Evolutionary conservation across 352 stramenopile species (phyloP).

Genomic region (Phytophthora uliginosa): DNA sequence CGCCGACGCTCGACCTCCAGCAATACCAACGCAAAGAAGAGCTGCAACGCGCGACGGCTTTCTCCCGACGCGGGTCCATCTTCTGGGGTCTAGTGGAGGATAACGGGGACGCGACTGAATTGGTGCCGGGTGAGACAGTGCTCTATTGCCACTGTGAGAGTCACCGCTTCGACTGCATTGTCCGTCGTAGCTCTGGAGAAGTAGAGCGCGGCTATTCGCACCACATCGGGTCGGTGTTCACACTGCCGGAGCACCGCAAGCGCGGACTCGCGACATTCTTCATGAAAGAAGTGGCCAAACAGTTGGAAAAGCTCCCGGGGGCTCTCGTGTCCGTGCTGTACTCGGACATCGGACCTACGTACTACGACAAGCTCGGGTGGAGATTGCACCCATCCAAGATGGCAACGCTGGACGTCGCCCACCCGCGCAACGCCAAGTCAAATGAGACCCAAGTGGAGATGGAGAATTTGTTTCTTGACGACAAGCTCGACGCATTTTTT

Average conservation of each 20-base stretch:
- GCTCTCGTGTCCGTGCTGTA: constrained; percentile 65
- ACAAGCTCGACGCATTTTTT: constrained; percentile 51
- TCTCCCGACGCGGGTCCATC: constrained; percentile 63
- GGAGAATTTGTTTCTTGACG: constrained; percentile 42
- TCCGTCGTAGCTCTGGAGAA: constrained; percentile 42
- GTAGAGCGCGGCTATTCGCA: constrained; percentile 59
- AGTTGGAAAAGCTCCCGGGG: constrained; percentile 36
- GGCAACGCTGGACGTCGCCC: constrained; percentile 41
- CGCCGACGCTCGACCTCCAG: constrained; percentile 34
- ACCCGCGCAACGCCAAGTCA: constrained; percentile 18
- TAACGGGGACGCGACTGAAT: constrained; percentile 21
- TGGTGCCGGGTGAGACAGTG: constrained; percentile 24
- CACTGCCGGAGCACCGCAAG: constrained; percentile 53
- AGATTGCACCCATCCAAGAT: constrained; percentile 55
- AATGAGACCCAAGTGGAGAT: constrained; percentile 3
- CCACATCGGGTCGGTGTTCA: constrained; percentile 80
- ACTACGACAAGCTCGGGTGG: constrained; percentile 74
- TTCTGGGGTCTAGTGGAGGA: constrained; percentile 77
- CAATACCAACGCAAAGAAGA: constrained; percentile 66
- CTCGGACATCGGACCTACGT: constrained; percentile 75
- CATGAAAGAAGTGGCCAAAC: constrained; percentile 44
- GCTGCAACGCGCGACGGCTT: constrained; percentile 56
- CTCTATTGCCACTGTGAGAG: constrained; percentile 72
- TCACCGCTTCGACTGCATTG: constrained; percentile 60
- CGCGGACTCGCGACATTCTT: constrained; percentile 65